Evolutionary conservation across 139 green algal genomes (phyloP).

Genomic region (Trebouxia sp.): DNA sequence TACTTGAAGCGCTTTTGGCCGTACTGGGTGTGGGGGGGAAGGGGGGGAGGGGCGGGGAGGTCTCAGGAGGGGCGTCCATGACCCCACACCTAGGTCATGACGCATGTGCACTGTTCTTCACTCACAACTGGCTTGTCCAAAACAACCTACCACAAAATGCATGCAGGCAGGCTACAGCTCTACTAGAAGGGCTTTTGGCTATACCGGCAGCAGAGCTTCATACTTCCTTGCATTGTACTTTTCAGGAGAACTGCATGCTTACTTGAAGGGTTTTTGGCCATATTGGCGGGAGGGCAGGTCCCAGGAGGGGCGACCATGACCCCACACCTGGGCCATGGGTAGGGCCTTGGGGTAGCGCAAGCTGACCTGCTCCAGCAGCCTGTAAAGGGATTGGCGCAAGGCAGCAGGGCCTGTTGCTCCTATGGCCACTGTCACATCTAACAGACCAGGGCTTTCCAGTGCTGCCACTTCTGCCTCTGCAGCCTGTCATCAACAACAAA

Average conservation of each 20-base stretch:
- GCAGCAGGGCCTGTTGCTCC: conserved; percentile 28
- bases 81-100: conserved; percentile 70
- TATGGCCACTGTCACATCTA: conserved; percentile 47
- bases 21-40: no score
- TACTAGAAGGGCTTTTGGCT: background rate
- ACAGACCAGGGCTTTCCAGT: conserved; percentile 33
- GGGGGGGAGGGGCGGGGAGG: conserved; percentile 36
- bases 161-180: no score
- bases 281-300: conserved; percentile 55
- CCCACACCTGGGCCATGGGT: conserved; percentile 67
- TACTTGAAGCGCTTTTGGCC: conserved; percentile 57
- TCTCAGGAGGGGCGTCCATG: conserved; percentile 77
- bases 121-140: no score
- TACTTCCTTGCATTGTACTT: background rate
- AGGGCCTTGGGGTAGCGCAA: conserved; percentile 55
- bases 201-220: background rate
- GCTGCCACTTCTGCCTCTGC: conserved; percentile 52
- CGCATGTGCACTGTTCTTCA: no score
- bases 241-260: background rate
- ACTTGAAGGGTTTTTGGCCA: conserved; percentile 58
- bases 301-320: conserved; percentile 73
- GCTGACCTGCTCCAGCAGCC: conserved; percentile 50
- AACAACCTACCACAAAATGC: no score
- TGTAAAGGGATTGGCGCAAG: conserved; percentile 34
- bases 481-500: background rate